Evolutionary conservation across 2,329 filamentous ascomycete genomes (phyloP).

Genomic region (Pseudogymnoascus sp.): DNA sequence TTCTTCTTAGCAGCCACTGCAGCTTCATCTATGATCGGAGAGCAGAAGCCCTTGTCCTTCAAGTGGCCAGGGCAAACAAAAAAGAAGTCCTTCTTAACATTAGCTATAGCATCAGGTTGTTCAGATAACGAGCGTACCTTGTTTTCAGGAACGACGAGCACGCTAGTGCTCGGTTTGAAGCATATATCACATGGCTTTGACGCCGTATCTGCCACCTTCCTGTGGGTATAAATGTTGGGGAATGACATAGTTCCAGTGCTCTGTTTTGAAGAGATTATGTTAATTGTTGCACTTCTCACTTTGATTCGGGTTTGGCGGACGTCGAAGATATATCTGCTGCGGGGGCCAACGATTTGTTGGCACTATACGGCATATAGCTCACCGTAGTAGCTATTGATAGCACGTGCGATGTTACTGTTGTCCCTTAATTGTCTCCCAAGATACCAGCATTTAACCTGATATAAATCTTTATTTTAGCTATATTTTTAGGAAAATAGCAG

Average conservation of each 20-base stretch:
- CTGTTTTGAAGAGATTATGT: background rate
- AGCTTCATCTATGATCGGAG: slow-evolving; percentile 63
- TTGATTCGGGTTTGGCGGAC: background rate
- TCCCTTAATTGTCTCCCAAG: background rate
- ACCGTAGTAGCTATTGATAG: background rate
- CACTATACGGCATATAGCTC: slow-evolving; percentile 2
- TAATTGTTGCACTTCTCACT: background rate
- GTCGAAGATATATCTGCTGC: background rate
- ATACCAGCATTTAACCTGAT: background rate
- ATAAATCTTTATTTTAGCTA: background rate
- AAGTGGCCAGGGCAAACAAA: slow-evolving; percentile 80
- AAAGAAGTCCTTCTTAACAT: slow-evolving; percentile 64
- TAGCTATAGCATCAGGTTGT: background rate
- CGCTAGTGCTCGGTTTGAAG: slow-evolving; percentile 78
- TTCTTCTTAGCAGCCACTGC: slow-evolving; percentile 51
- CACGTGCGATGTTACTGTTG: background rate
- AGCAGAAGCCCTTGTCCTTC: slow-evolving; percentile 73
- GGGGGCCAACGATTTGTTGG: background rate
- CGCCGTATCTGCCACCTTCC: slow-evolving; percentile 76
- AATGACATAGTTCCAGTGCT: slow-evolving; percentile 34
- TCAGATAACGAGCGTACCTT: slow-evolving; percentile 49
- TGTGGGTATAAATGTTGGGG: slow-evolving; percentile 74
- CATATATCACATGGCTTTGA: slow-evolving; percentile 85
- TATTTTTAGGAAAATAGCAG: background rate
- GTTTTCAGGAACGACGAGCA: slow-evolving; percentile 81